phyloP scores from a whole-genome alignment of 2,329 filamentous ascomycete species.

The Pyricularia pennisetigena region DNA sequence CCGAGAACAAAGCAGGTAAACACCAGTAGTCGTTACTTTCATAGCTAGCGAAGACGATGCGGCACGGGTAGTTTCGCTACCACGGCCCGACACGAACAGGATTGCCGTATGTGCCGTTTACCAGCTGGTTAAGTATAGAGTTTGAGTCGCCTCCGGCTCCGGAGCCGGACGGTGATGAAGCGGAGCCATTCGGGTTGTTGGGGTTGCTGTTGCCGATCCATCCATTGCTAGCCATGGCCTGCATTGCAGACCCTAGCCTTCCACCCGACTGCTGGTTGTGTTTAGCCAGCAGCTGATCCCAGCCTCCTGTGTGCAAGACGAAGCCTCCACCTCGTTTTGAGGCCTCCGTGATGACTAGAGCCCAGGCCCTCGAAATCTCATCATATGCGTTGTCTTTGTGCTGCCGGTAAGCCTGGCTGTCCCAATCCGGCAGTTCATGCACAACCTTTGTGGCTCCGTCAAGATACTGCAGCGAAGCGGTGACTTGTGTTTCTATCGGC shows the following conservation, averaged over 20 bases:
- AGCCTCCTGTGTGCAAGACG: slow-evolving; percentile 77
- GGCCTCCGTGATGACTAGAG: slow-evolving; percentile 80
- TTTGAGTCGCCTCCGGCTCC: slow-evolving; percentile 32
- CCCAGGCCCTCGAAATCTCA: slow-evolving; percentile 90
- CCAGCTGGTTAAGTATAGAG: slow-evolving; percentile 53
- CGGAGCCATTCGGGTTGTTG: slow-evolving; percentile 52
- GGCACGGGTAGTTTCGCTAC: slow-evolving; percentile 23
- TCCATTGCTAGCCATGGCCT: slow-evolving; percentile 51
- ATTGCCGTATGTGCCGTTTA: slow-evolving; percentile 49
- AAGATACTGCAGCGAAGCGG: slow-evolving; percentile 74
- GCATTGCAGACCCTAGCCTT: slow-evolving; percentile 69
- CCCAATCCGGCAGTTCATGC: slow-evolving; percentile 84
- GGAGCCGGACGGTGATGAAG: slow-evolving; percentile 16
- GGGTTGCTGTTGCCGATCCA: slow-evolving; percentile 53
- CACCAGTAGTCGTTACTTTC: slow-evolving; percentile 9
- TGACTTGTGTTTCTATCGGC: slow-evolving; percentile 77
- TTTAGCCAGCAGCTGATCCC: slow-evolving; percentile 79
- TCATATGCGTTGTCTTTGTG: slow-evolving; percentile 96
- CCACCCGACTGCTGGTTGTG: slow-evolving; percentile 84
- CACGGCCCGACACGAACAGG: slow-evolving; percentile 54
- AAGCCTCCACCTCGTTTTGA: slow-evolving; percentile 88
- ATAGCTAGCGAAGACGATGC: slow-evolving; percentile 6
- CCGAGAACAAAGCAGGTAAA: slow-evolving; percentile 4
- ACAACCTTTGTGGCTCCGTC: slow-evolving; percentile 86
- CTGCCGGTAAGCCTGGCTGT: slow-evolving; percentile 76